Evolutionary conservation across 2,329 filamentous ascomycete species (phyloP).

Genomic region (Epichloe amarillans): DNA sequence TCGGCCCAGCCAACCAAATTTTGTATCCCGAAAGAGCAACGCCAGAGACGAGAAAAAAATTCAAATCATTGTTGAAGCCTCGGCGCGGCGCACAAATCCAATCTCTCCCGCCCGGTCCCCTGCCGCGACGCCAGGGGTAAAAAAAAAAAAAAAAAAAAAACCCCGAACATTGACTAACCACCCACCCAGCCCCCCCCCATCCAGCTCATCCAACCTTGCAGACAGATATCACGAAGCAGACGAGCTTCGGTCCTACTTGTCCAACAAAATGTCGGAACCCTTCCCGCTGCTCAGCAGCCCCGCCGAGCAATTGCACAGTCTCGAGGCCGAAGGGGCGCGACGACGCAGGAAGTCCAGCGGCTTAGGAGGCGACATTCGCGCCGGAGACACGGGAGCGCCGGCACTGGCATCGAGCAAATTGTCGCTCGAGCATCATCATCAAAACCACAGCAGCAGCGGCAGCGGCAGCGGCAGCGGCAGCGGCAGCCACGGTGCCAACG

Average conservation of each 20-base stretch:
- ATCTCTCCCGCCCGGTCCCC: not conserved
- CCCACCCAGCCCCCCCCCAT: not conserved
- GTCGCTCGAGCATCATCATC: constrained; percentile 20
- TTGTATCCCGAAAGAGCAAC: too few relatives aligned
- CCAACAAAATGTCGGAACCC: constrained; percentile 34
- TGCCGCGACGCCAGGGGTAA: not conserved
- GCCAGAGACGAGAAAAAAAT: not conserved
- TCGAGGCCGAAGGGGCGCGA: constrained; percentile 25
- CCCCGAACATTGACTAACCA: not conserved
- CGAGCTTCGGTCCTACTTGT: not conserved
- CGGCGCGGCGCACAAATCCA: not conserved
- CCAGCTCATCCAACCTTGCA: not conserved
- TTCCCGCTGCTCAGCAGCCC: constrained; percentile 41
- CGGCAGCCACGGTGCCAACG: constrained; percentile 9
- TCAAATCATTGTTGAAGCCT: not conserved
- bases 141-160: not conserved
- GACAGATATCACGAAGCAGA: not conserved
- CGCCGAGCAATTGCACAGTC: constrained; percentile 33
- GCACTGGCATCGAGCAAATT: constrained; percentile 39
- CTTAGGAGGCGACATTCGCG: constrained; percentile 37
- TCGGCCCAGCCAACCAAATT: too few relatives aligned
- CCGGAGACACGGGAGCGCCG: constrained; percentile 42
- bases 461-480: not conserved
- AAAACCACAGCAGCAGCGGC: not conserved
- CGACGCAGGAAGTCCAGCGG: constrained; percentile 44